Evolutionary conservation across 1,284 basidiomycete genomes (phyloP), one percentile per base, ranked within the genome.

Genomic region (Trichosporon faecale): DNA sequence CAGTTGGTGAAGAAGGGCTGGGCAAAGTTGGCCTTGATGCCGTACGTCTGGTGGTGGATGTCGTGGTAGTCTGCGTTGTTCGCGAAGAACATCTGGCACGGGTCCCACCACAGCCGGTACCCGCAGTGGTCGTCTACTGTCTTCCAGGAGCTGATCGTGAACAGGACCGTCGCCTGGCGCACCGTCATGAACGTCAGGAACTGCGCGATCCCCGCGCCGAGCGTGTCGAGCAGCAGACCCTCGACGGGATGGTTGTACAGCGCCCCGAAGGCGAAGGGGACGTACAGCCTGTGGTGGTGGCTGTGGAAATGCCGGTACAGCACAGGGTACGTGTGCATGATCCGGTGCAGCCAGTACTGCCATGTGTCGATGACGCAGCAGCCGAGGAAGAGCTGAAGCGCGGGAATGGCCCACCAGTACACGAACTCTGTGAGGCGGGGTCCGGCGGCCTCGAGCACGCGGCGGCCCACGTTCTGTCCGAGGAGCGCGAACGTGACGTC

Each of bases 61-160:
- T 98, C 96, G 83, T 98, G 96, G 83, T 98, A 99, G 82, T 97
- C 94, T 2, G 95, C 92, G 79, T 94, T 97, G 82, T 99, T 99
- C n/a, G 88, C 86, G 72, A 91, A 93, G 68, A 98, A 78, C 76
- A 93, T 79, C 82, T 98, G 95, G 63, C 95, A 85, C 1, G 93
- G 93, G 79, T 97, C 95, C 84, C 91, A 94, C 66, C 94, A 94
- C 25, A 98, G 84, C 29, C 84, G 86, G 81, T 97, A 98, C 0
- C 96, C 96, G 74, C 95, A 98, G 83, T 99, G 96, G 81, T 99
- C 97, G 76, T 98, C 95, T 60, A 99, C 94, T 0, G 96, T 98
- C 86, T 99, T 99, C 78, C 93, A 85, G 0, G 91, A 92, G 18
- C 92, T 91, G 73, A 98, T 85, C 9, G 85, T 85, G 81, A 98